These are phyloP conservation scores for Amanita thiersii DNA, from an alignment of 768 basidiomycete genomes.

Conservation along the genomic window DNA sequence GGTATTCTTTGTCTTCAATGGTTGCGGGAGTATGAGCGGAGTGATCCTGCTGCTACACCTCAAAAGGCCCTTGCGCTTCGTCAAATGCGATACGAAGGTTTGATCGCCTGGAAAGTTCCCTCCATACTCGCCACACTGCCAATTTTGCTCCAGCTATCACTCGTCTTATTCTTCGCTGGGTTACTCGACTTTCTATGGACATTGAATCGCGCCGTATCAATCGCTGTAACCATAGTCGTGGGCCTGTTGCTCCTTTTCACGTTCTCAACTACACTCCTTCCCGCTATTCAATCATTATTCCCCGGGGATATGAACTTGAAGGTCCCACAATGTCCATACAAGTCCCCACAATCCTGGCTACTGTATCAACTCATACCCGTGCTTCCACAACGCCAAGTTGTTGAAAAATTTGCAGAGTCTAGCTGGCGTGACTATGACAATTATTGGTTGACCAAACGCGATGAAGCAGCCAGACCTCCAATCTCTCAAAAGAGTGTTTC, in stretches of 20 bases:
- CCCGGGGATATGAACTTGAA: background rate
- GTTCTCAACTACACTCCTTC: background rate
- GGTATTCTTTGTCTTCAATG: slow-evolving; percentile 8
- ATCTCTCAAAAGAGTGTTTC: no score
- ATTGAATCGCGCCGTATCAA: background rate
- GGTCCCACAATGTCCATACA: background rate
- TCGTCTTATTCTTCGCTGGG: background rate
- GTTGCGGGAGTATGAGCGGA: background rate
- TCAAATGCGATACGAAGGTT: slow-evolving; percentile 7
- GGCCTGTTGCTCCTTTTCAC: background rate
- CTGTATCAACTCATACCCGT: no score
- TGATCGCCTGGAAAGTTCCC: background rate
- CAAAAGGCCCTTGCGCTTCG: background rate
- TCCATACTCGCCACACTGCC: background rate
- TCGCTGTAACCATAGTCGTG: background rate
- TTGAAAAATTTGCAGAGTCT: no score
- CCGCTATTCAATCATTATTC: background rate
- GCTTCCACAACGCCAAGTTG: no score
- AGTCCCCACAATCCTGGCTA: background rate
- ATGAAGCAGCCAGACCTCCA: no score
- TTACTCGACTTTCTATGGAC: background rate
- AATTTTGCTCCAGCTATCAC: background rate
- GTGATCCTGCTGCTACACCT: background rate
- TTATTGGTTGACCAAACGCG: no score
- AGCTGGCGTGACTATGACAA: no score